Evolutionary conservation across 768 basidiomycete genomes (phyloP), one percentile per base, ranked within the genome.

Genomic region (Tulasnella sp.): DNA sequence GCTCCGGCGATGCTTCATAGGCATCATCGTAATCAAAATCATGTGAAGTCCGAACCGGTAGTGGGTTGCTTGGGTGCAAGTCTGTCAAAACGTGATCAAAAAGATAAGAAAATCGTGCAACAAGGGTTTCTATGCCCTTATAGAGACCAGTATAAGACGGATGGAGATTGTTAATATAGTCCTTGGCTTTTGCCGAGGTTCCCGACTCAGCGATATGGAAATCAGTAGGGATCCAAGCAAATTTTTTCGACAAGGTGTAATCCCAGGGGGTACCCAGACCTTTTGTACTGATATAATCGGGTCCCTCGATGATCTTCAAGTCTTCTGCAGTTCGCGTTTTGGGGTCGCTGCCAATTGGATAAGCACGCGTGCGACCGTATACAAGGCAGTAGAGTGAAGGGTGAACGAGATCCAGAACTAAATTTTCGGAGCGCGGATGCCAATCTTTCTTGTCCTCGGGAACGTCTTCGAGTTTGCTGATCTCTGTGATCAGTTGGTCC

Each of bases 331-430:
- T 51, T 19, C 25, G 12, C 19, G 27, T 13, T 1, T 19, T 19
- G 3, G 25, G 13, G 27, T 42, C 39, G 31, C 34, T 46, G 3
- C 12, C 20, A n/a, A 27, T 6, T 4, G 42, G 28, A 22, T 53
- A 46, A 3, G 31, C 45, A 8, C 25, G 51, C 35, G 64, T 65
- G 19, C 60, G 61, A 8, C 63, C 67, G 48, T 71, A 71, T 5
- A 67, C 60, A 0, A 72, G 53, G 29, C 65, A 65, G 55, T 64
- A 73, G 0, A 72, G 62, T 1, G 62, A 64, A 5, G 65, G 72
- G 45, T 74, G 69, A 0, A 73, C 67, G 22, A 73, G 62, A 51
- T 73, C 70, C 33, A 70, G 66, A 0, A 73, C 72, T 43, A 66
- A 66, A 4, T 63, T 58, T 53, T 72, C 62, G 1, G 70, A 69